Conservation (phyloP, 2,329 filamentous ascomycete genomes). For the Elsinoe australis region DNA sequence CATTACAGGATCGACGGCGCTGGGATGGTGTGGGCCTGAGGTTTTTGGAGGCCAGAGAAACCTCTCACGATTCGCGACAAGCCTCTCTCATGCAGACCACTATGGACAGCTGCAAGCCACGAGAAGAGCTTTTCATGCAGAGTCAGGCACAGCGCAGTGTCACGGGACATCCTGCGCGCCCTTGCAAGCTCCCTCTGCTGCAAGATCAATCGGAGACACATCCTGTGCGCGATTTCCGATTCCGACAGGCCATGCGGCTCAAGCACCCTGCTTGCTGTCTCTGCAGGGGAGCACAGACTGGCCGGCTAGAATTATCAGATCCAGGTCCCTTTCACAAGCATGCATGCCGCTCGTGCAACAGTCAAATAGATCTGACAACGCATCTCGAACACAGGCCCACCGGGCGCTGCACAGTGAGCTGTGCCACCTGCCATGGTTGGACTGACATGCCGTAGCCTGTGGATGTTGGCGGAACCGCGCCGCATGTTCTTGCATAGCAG, state of each 20-base stretch:
- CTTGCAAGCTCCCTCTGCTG: slow-evolving; percentile 8
- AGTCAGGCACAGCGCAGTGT: slow-evolving; percentile 9
- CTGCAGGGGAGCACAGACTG: slow-evolving; percentile 9
- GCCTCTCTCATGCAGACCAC: slow-evolving; percentile 1
- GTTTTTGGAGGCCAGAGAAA: neutral
- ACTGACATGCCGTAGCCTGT: slow-evolving; percentile 2
- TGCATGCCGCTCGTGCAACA: neutral
- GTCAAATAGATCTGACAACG: neutral
- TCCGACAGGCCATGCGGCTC: neutral
- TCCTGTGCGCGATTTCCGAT: slow-evolving; percentile 3
- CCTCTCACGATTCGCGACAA: slow-evolving; percentile 7
- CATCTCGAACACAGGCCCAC: neutral
- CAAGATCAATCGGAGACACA: slow-evolving; percentile 1
- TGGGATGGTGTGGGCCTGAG: slow-evolving; percentile 12
- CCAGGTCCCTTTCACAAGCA: neutral
- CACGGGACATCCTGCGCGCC: slow-evolving; percentile 11
- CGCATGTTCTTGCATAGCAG: neutral
- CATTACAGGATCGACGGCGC: slow-evolving; percentile 10
- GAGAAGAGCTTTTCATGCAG: slow-evolving; percentile 10
- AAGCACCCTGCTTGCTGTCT: neutral
- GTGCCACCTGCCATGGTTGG: slow-evolving; percentile 13
- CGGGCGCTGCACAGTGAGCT: too few species aligned
- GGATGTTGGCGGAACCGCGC: neutral
- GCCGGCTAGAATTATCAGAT: slow-evolving; percentile 12
- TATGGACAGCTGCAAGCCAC: slow-evolving; percentile 12